These are phyloP conservation scores for Lipomyces sp. DNA, from an alignment of 805 yeast genomes.

Conservation along the genomic window DNA sequence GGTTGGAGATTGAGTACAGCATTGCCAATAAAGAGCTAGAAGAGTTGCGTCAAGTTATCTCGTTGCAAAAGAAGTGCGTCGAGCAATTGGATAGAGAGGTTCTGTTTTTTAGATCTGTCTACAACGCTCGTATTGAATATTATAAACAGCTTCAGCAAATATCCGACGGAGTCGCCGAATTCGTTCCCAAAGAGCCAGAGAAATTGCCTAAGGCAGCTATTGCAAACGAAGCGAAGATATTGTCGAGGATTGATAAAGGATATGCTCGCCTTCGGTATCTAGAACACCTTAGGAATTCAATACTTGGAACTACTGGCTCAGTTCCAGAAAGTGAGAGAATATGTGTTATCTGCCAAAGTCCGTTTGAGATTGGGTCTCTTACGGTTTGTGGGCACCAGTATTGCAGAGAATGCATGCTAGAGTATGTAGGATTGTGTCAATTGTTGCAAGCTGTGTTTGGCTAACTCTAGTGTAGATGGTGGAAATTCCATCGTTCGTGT, in stretches of 20 bases:
- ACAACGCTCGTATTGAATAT: constrained; percentile 80
- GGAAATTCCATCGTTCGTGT: constrained; percentile 60
- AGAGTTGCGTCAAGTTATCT: constrained; percentile 16
- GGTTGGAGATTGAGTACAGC: constrained; percentile 25
- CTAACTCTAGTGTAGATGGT: constrained; percentile 55
- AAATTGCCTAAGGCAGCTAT: constrained; percentile 39
- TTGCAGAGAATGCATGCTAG: constrained; percentile 77
- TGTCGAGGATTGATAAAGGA: constrained; percentile 42
- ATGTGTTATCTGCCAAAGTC: constrained; percentile 79
- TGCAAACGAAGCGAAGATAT: constrained; percentile 31
- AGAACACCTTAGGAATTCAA: constrained; percentile 48
- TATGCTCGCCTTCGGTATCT: constrained; percentile 55
- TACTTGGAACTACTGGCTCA: constrained; percentile 38
- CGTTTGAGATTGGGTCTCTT: constrained; percentile 74
- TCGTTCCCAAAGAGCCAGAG: constrained; percentile 45
- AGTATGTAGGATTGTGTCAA: constrained; percentile 35
- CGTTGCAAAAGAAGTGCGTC: constrained; percentile 52
- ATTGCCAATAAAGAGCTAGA: constrained; percentile 19
- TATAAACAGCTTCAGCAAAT: constrained; percentile 82
- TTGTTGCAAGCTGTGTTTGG: no score
- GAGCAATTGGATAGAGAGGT: constrained; percentile 53
- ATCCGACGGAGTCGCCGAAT: constrained; percentile 76
- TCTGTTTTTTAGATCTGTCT: constrained; percentile 62
- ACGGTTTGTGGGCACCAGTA: constrained; percentile 92
- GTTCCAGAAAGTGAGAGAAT: constrained; percentile 50